These are phyloP conservation scores for Anisogramma anomala DNA, from an alignment of 2,329 filamentous ascomycete species.

Conservation along the genomic window DNA sequence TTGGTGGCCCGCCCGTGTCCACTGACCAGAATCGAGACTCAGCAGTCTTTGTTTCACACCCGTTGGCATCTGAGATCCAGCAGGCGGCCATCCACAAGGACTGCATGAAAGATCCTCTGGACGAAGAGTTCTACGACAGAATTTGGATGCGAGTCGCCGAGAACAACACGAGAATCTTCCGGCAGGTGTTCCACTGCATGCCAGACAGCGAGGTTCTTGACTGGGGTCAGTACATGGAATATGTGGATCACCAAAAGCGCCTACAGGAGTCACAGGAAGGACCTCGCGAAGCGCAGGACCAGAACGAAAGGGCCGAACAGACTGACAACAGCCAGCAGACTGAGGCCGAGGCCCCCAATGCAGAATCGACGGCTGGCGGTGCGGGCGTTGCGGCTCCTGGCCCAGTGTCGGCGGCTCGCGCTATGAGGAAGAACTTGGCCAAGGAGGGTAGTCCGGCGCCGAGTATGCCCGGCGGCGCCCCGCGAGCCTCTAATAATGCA, in stretches of 20 bases:
- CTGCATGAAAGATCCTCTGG: slow-evolving; percentile 87
- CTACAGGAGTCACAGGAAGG: slow-evolving; percentile 59
- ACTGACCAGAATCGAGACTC: slow-evolving; percentile 42
- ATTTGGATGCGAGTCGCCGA: slow-evolving; percentile 78
- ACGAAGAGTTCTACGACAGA: slow-evolving; percentile 71
- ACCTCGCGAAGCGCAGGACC: slow-evolving; percentile 32
- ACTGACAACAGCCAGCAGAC: slow-evolving; percentile 19
- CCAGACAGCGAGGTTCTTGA: slow-evolving; percentile 88
- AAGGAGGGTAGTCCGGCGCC: slow-evolving; percentile 18
- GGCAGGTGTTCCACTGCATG: slow-evolving; percentile 91
- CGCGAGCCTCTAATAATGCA: neutral
- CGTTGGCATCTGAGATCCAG: slow-evolving; percentile 55
- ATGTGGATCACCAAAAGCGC: slow-evolving; percentile 60
- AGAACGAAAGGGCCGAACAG: slow-evolving; percentile 38
- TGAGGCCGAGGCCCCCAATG: slow-evolving; percentile 19
- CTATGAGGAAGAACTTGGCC: slow-evolving; percentile 24
- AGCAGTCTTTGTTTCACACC: slow-evolving; percentile 34
- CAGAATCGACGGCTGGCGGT: slow-evolving; percentile 21
- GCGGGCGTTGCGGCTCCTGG: slow-evolving; percentile 34
- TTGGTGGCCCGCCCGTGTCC: slow-evolving; percentile 58
- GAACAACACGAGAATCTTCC: slow-evolving; percentile 93
- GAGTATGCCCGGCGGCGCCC: slow-evolving; percentile 17
- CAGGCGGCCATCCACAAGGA: slow-evolving; percentile 69
- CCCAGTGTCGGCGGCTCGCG: slow-evolving; percentile 26
- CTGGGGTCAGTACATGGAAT: slow-evolving; percentile 89